Conservation (phyloP, 2,329 filamentous ascomycete genomes). For the Aureobasidium zeae region DNA sequence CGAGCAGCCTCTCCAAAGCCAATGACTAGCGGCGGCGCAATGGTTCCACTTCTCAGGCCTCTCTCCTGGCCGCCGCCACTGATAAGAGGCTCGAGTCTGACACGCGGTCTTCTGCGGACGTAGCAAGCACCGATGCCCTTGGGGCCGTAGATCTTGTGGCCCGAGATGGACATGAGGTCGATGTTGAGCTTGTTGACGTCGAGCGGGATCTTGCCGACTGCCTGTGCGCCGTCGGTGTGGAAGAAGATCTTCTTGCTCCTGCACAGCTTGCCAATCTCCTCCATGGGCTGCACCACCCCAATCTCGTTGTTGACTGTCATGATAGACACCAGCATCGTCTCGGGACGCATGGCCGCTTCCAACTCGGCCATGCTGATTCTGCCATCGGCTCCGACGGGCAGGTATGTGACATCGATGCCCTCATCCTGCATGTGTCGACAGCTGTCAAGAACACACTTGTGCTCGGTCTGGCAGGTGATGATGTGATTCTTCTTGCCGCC, state of each 20-base stretch:
- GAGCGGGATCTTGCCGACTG: slow-evolving; percentile 94
- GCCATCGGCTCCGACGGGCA: slow-evolving; percentile 82
- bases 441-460: slow-evolving; percentile 97
- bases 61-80: slow-evolving; percentile 93
- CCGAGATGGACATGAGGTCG: slow-evolving; percentile 97
- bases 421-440: slow-evolving; percentile 95
- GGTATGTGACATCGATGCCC: slow-evolving; percentile 92
- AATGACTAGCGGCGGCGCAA: slow-evolving; percentile 79
- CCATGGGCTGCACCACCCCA: slow-evolving; percentile 93
- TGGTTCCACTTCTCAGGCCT: slow-evolving; percentile 85
- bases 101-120: slow-evolving; percentile 81
- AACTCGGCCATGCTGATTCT: slow-evolving; percentile 75
- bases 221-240: slow-evolving; percentile 93
- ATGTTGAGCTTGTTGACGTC: slow-evolving; percentile 98
- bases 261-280: slow-evolving; percentile 87
- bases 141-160: slow-evolving; percentile 96
- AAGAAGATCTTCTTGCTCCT: slow-evolving; percentile 91
- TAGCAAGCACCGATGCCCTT: slow-evolving; percentile 97
- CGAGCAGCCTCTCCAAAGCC: slow-evolving; percentile 94
- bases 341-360: slow-evolving; percentile 79
- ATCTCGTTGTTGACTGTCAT: slow-evolving; percentile 99
- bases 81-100: slow-evolving; percentile 92
- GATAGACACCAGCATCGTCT: slow-evolving; percentile 87
- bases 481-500: slow-evolving; percentile 97
- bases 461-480: slow-evolving; percentile 93